Evolutionary conservation across 2,329 filamentous ascomycete genomes (phyloP).

Genomic region (Botrytis aclada): DNA sequence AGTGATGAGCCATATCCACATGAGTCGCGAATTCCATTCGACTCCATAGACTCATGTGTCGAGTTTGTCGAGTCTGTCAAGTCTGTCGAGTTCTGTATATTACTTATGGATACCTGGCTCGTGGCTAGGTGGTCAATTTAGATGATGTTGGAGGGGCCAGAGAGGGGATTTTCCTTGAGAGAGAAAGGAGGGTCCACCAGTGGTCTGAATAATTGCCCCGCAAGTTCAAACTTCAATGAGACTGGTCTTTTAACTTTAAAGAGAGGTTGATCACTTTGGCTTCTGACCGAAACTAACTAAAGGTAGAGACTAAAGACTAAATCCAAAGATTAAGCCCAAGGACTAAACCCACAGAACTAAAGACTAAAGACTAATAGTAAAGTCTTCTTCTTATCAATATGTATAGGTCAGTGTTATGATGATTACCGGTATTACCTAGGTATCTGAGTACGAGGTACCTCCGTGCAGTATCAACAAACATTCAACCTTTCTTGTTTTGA

Average conservation of each 20-base stretch:
- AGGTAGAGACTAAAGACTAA: neutral
- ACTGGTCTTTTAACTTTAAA: neutral
- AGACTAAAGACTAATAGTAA: neutral
- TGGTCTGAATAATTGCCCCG: neutral
- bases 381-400: neutral
- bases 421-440: neutral
- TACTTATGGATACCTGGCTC: slow-evolving; percentile 5
- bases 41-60: neutral
- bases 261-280: neutral
- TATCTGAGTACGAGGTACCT: neutral
- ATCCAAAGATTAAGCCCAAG: no score
- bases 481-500: neutral
- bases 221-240: neutral
- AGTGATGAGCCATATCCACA: neutral
- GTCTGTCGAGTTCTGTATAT: neutral
- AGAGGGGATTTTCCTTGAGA: slow-evolving; percentile 11
- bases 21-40: neutral
- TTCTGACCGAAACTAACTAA: neutral
- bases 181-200: neutral
- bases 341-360: no score
- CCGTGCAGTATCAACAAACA: neutral
- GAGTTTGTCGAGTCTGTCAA: neutral
- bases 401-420: neutral
- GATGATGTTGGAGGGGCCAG: neutral
- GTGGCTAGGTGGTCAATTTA: neutral